Base-by-base conservation (phyloP, 768 basidiomycete species). In the Tricholomella constricta region DNA sequence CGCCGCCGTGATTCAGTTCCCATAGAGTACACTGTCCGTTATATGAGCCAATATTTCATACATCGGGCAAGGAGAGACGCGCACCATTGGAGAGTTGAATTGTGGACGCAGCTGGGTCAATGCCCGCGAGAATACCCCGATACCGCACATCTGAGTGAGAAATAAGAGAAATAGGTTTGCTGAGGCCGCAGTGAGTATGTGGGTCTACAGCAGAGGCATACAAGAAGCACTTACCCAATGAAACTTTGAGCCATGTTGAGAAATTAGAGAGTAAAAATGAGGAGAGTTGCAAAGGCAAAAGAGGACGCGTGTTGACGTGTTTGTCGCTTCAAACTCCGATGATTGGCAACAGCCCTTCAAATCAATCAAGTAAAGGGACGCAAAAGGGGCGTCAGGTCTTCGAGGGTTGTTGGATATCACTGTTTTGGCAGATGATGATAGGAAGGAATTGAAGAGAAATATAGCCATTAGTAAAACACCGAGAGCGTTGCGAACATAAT, bases 121-220 rank as follows among this genome's bases (percentile, higher is more conserved):
- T 92, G 34, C 89, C 90, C 44, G 89, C 89, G 42, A 94, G 78
- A 56, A 90, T 91, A 55, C 91, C 91, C 58, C 89, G 81, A 73
- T 94, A 94, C 51, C 92, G 87, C 55, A 94, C 89, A 81, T 92
- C 92, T 45, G 89, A 91, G 69, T 91, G 89, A 52, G 91, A 93
- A 68, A 91, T 88, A 65, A 94, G 85, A 52, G 91, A 91, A 53
- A 94, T 94, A 9, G 88, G 83, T 79, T 91, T 91, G 68, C 90
- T 91, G 70, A 19, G n/a, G 10, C 19, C 25, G 20, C 42, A 26
- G 20, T 49, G 29, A 45, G 41, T 23, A 31, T 35, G 8, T 35
- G 2, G 22, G 20, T 1, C 11, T 31, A 8, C 3, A 7, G 3
- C 26, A 17, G 15, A n/a, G 38, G 61, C 71, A 42, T 48, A 47